Percentiles rank a stretch among this genome's conserved stretches.
phyloP scores from a whole-genome alignment of 345 rosid genomes.

The Citrus cavaleriei region DNA sequence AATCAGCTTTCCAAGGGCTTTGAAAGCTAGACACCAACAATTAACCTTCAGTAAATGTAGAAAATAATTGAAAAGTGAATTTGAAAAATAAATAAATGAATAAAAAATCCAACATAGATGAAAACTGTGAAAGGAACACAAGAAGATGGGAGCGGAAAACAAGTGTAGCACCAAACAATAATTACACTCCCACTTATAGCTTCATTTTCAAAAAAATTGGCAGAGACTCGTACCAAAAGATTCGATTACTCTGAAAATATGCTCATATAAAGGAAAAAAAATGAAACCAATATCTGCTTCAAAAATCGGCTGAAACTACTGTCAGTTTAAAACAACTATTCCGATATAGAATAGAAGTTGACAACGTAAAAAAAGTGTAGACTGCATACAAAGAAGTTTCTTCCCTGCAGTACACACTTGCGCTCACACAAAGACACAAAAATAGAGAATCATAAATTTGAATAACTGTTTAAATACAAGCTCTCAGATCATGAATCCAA shows the following conservation, averaged over 20 bases:
- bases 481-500: neutral
- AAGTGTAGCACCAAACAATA: neutral
- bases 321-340: neutral
- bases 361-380: neutral
- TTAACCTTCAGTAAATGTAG: constrained; percentile 4
- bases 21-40: constrained; percentile 57
- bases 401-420: neutral
- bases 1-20: constrained; percentile 80
- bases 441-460: neutral
- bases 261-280: neutral
- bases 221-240: neutral
- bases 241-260: neutral
- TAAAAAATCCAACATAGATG: neutral
- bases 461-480: neutral
- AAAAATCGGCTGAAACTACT: neutral
- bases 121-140: neutral
- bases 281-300: neutral
- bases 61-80: neutral
- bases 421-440: neutral
- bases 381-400: neutral
- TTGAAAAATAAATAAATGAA: neutral
- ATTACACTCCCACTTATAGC: neutral
- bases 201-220: constrained; percentile 1
- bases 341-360: neutral
- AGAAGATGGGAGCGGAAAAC: neutral